Percentiles rank a stretch among this genome's conserved stretches.
These are phyloP conservation scores for Trypanosoma boissoni DNA, from an alignment of 208 protist genomes.

Conservation along the genomic window DNA sequence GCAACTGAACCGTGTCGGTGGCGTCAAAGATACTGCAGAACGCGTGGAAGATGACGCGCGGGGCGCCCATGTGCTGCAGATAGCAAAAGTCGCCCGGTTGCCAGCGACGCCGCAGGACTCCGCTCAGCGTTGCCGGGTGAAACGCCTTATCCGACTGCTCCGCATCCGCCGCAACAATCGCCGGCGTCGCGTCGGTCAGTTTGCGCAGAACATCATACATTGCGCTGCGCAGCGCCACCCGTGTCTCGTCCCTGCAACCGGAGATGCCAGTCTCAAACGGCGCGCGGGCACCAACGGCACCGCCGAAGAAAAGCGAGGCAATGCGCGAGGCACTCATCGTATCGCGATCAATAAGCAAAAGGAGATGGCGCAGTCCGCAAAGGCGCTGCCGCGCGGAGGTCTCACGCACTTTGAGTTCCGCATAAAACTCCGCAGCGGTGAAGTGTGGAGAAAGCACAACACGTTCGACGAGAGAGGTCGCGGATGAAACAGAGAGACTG, in stretches of 20 bases:
- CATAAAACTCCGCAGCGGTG: slow-evolving; percentile 22
- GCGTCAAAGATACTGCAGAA: slow-evolving; percentile 58
- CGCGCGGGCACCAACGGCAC: slow-evolving; percentile 5
- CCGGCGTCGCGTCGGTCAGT: slow-evolving; percentile 8
- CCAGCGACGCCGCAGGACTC: slow-evolving; percentile 61
- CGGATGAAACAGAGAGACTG: slow-evolving; percentile 18
- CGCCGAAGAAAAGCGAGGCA: slow-evolving; percentile 28
- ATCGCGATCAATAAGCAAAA: slow-evolving; percentile 28
- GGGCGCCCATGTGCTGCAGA: slow-evolving; percentile 37
- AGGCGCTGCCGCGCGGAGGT: slow-evolving; percentile 31
- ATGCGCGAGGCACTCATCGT: slow-evolving; percentile 20
- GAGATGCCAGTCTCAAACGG: slow-evolving; percentile 29
- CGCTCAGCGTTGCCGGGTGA: slow-evolving; percentile 41
- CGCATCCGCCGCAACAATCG: not conserved
- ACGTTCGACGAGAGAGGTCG: slow-evolving; percentile 25
- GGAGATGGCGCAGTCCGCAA: slow-evolving; percentile 33
- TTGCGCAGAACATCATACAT: slow-evolving; percentile 31
- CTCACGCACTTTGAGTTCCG: slow-evolving; percentile 32
- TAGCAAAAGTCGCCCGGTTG: slow-evolving; percentile 55
- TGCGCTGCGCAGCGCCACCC: slow-evolving; percentile 16
- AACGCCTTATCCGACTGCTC: not conserved
- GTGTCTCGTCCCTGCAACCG: slow-evolving; percentile 22
- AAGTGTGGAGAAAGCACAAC: slow-evolving; percentile 24
- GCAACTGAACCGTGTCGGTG: slow-evolving; percentile 4
- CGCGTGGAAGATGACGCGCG: slow-evolving; percentile 41